Percentiles rank a stretch among this genome's conserved stretches.
Evolutionary conservation across 768 basidiomycete genomes (phyloP).

Genomic region (Panellus pusillus): DNA sequence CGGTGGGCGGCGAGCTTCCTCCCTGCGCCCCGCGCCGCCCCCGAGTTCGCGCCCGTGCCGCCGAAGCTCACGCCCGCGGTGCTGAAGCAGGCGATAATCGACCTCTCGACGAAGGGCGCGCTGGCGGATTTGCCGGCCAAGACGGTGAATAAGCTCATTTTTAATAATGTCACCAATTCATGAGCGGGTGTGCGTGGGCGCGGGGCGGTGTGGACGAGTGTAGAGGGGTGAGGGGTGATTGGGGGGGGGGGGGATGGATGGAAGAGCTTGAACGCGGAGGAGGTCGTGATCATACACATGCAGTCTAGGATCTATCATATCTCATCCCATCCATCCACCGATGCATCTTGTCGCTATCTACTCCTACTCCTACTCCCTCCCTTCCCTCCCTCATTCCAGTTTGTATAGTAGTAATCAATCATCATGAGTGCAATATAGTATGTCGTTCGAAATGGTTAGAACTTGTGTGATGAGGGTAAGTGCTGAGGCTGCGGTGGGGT

Average conservation of each 20-base stretch:
- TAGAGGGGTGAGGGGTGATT: background rate
- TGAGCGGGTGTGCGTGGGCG: background rate
- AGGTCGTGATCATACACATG: background rate
- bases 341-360: background rate
- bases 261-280: too few relatives aligned
- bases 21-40: constrained; percentile 50
- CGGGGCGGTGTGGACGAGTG: background rate
- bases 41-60: constrained; percentile 42
- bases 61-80: constrained; percentile 60
- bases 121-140: constrained; percentile 50
- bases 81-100: constrained; percentile 74
- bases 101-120: constrained; percentile 52
- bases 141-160: constrained; percentile 74
- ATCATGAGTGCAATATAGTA: too few relatives aligned
- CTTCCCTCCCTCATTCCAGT: background rate
- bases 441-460: too few relatives aligned
- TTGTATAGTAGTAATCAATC: constrained; percentile 1
- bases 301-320: background rate
- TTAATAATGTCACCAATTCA: constrained; percentile 64
- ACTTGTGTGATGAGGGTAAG: too few relatives aligned
- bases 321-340: background rate
- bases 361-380: too few relatives aligned
- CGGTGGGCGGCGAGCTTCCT: constrained; percentile 57
- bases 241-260: background rate
- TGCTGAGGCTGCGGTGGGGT: too few relatives aligned